phyloP scores from a whole-genome alignment of 129 eudicot genomes.

The Deinandra increscens region DNA sequence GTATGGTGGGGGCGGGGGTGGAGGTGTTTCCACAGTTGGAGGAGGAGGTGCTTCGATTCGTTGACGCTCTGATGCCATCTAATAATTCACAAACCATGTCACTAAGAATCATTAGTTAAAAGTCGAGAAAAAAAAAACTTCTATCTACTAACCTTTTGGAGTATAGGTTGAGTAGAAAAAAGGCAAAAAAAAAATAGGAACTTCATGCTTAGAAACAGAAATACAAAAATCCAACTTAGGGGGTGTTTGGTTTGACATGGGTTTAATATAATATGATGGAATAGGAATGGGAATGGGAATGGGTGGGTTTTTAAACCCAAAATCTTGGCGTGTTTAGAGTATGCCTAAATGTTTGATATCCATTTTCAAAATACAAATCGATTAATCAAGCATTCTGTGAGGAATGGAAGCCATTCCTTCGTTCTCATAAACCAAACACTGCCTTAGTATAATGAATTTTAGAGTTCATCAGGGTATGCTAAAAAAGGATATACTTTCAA shows the following conservation, averaged over 20 bases:
- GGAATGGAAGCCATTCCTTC: background rate
- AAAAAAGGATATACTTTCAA: background rate
- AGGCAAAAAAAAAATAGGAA: background rate
- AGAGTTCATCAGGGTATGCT: background rate
- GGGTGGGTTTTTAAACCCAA: background rate
- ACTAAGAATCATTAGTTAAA: background rate
- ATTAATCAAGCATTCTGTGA: background rate
- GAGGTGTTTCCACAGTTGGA: constrained; percentile 45
- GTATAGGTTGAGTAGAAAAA: constrained; percentile 7
- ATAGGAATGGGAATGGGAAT: too few relatives aligned
- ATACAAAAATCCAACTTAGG: constrained; percentile 3
- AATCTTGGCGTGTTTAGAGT: background rate
- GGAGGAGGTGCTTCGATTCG: constrained; percentile 74
- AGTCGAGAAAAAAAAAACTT: background rate
- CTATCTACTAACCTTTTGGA: constrained; percentile 1
- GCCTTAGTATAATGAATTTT: background rate
- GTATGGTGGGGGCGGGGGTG: constrained; percentile 59
- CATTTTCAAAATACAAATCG: background rate
- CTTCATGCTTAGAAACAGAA: background rate
- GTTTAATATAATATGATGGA: too few relatives aligned
- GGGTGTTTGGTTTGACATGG: background rate
- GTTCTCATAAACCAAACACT: background rate
- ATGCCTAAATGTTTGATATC: background rate
- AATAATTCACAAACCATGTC: constrained; percentile 8
- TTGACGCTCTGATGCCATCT: constrained; percentile 80